Evolutionary conservation across 805 yeast genomes (phyloP), one percentile per base, ranked within the genome.

Genomic region (Starmerella sirachaensis): DNA sequence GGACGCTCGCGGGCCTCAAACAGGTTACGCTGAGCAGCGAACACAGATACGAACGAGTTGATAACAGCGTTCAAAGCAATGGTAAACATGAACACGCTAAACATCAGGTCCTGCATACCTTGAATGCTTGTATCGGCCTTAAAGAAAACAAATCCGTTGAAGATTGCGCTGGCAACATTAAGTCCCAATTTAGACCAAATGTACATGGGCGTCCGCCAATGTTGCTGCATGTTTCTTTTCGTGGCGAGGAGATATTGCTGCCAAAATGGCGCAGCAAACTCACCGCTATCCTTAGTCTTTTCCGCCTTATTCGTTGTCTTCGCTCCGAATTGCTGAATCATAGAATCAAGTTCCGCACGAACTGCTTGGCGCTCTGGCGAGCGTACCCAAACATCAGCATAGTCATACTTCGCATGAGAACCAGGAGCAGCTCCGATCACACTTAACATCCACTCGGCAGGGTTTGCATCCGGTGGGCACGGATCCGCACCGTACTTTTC

Each of bases 361-460:
- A 58, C 56, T 2, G 40, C 49, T 19, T 33, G 41, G 33, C 49
- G 55, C 47, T 72, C 74, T 22, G 58, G 69, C 37, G 68, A 72
- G 12, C 56, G 58, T 6, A 45, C 46, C 91, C 91, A 80, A 10
- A 70, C 63, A 9, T 74, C 71, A 55, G 64, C 63, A 76, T 81
- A 80, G 56, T 80, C 76, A 35, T 66, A 68, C 21, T 58, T 52
- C 13, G 68, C 70, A 37, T 61, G 52, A 3, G 83, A 77, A 20
- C 83, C 77, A 3, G 88, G 84, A 54, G 83, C 86, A 23, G 88
- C 86, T 43, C 88, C 88, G 56, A 80, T 76, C 40, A 73, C 73
- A 44, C 76, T 76, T 49, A 78, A 60, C 59, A 78, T 74, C 62
- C 77, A 78, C 57, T 78, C 86, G 23, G 85, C 85, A 18, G 86